phyloP scores from a whole-genome alignment of 257 asterid genomes.

The Parsonsia alboflavescens region DNA sequence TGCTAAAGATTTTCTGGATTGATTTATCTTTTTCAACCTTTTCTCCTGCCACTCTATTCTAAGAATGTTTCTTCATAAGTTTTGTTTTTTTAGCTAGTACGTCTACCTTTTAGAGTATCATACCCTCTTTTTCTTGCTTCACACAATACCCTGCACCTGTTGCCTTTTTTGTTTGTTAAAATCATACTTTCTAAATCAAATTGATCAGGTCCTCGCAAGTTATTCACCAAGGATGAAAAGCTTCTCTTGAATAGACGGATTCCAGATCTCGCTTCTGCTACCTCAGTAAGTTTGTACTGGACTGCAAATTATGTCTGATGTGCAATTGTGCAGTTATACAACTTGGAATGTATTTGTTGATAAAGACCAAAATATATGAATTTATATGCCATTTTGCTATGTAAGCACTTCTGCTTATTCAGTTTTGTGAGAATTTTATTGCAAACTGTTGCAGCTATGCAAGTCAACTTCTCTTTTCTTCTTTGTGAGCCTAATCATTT shows the following conservation, averaged over 20 bases:
- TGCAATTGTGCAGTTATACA: not conserved
- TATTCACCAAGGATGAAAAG: constrained; percentile 77
- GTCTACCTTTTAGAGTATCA: not conserved
- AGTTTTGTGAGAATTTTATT: not conserved
- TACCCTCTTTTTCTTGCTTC: not conserved
- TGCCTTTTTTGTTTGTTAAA: constrained; percentile 11
- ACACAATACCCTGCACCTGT: not conserved
- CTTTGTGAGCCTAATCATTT: not conserved
- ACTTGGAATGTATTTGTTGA: not conserved
- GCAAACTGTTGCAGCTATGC: not conserved
- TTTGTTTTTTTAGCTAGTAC: not conserved
- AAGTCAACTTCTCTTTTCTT: not conserved
- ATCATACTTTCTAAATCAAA: constrained; percentile 11
- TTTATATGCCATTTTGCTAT: not conserved
- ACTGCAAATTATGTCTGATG: not conserved
- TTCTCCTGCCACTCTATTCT: not conserved
- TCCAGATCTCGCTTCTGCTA: constrained; percentile 67
- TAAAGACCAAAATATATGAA: not conserved
- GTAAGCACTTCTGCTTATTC: not conserved
- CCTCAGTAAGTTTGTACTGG: constrained; percentile 59
- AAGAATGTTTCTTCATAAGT: not conserved
- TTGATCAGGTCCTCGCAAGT: constrained; percentile 55
- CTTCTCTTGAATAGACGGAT: constrained; percentile 51
- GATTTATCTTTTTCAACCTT: not conserved
- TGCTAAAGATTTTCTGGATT: not conserved